Evolutionary conservation across 805 yeast genomes (phyloP).

Genomic region (Yamadazyma philogaea): DNA sequence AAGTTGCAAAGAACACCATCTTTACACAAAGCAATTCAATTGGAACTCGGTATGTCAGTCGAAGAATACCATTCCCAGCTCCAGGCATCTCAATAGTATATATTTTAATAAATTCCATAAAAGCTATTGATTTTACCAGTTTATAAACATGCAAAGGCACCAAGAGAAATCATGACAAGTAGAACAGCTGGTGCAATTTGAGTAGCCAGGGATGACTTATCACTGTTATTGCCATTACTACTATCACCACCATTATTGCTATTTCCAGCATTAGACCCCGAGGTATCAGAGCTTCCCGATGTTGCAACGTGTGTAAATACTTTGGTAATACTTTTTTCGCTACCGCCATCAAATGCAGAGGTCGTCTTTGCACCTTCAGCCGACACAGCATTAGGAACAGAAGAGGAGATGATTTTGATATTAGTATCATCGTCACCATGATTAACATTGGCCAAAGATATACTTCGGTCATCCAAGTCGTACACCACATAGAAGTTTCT

Average conservation of each 20-base stretch:
- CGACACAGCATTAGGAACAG: conserved; percentile 46
- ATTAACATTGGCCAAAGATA: conserved; percentile 46
- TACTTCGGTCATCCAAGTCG: conserved; percentile 53
- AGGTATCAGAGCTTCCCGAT: neutral
- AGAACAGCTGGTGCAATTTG: neutral
- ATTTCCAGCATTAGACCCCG: too few species aligned
- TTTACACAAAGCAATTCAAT: neutral
- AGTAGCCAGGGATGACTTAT: conserved; percentile 1
- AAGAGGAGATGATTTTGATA: conserved; percentile 40
- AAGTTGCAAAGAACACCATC: neutral
- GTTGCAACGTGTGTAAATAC: neutral
- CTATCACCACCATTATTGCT: too few species aligned
- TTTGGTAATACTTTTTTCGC: neutral
- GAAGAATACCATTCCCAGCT: neutral
- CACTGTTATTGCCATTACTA: neutral
- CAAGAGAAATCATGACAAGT: neutral
- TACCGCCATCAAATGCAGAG: conserved; percentile 5
- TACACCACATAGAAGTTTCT: conserved; percentile 61
- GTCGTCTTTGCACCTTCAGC: conserved; percentile 43
- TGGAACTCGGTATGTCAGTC: neutral
- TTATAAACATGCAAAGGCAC: neutral
- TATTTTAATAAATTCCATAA: neutral
- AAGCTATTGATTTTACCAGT: neutral
- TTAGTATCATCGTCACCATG: conserved; percentile 25
- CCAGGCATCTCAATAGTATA: neutral